Evolutionary conservation across 768 basidiomycete genomes (phyloP).

Genomic region (Cystobasidium onofrii): DNA sequence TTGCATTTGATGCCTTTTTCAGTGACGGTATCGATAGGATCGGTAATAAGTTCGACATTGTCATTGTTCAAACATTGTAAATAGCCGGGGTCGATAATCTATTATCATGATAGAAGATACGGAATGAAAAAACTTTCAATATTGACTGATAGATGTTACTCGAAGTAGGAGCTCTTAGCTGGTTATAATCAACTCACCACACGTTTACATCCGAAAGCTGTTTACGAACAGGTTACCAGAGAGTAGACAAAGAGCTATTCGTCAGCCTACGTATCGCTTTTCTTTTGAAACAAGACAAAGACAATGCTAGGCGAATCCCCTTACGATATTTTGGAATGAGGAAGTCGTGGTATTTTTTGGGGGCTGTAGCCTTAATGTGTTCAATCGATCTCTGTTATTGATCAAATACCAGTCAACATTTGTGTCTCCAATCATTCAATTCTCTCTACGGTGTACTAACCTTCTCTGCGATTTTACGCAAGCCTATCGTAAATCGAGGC

Average conservation of each 20-base stretch:
- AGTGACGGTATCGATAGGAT: conserved; percentile 29
- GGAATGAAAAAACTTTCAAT: too few species aligned
- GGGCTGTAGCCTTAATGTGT: conserved; percentile 29
- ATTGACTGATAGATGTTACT: too few species aligned
- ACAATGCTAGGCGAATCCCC: neutral
- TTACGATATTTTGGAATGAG: conserved; percentile 25
- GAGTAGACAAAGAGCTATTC: too few species aligned
- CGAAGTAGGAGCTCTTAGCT: too few species aligned
- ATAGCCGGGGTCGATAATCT: conserved; percentile 32
- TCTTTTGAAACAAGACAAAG: too few species aligned
- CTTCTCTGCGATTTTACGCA: neutral
- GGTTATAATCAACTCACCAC: neutral
- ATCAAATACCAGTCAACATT: too few species aligned
- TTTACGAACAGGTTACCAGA: too few species aligned
- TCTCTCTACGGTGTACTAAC: too few species aligned
- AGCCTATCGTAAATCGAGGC: too few species aligned
- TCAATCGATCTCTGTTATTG: neutral
- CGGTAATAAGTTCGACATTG: conserved; percentile 30
- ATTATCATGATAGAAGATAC: too few species aligned
- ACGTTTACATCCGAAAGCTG: conserved; percentile 27
- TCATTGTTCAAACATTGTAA: conserved; percentile 11
- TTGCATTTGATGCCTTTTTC: conserved; percentile 20
- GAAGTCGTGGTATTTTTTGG: conserved; percentile 39
- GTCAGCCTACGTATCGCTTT: too few species aligned
- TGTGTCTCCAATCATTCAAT: too few species aligned